Evolutionary conservation across 202 grass and related monocot species (phyloP).

Genomic region (Setaria viridis): DNA sequence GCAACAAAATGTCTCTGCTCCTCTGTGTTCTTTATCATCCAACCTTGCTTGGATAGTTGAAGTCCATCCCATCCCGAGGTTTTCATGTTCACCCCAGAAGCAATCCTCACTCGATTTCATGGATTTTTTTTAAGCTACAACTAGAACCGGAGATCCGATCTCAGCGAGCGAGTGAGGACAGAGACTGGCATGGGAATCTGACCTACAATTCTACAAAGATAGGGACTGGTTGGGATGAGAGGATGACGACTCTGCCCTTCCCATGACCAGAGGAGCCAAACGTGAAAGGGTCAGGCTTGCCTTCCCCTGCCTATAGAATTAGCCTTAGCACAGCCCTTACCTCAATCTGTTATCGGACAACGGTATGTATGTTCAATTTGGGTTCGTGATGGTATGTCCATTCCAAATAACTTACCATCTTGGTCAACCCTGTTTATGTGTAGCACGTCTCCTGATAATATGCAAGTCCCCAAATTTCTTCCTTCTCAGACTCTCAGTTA

Average conservation of each 20-base stretch:
- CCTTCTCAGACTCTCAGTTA: neutral
- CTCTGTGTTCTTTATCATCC: neutral
- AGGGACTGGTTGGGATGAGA: neutral
- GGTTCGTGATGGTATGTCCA: neutral
- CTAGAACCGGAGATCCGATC: constrained; percentile 6
- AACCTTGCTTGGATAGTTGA: neutral
- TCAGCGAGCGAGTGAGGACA: constrained; percentile 15
- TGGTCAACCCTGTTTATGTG: neutral
- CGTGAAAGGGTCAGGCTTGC: neutral
- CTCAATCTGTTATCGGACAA: neutral
- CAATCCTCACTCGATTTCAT: neutral
- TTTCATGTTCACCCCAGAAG: neutral
- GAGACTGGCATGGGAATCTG: neutral
- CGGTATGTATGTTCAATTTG: constrained; percentile 10
- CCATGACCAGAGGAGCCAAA: neutral
- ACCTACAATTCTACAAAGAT: neutral
- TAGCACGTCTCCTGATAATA: constrained; percentile 27
- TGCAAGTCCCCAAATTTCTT: neutral
- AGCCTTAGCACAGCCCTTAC: neutral
- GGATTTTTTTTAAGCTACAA: neutral
- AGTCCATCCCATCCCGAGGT: neutral
- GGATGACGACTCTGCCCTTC: neutral
- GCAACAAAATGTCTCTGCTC: neutral
- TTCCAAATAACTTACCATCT: neutral
- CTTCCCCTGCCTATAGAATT: constrained; percentile 6